Conservation (phyloP, 345 rosid genomes). For the Brassica cretica region DNA sequence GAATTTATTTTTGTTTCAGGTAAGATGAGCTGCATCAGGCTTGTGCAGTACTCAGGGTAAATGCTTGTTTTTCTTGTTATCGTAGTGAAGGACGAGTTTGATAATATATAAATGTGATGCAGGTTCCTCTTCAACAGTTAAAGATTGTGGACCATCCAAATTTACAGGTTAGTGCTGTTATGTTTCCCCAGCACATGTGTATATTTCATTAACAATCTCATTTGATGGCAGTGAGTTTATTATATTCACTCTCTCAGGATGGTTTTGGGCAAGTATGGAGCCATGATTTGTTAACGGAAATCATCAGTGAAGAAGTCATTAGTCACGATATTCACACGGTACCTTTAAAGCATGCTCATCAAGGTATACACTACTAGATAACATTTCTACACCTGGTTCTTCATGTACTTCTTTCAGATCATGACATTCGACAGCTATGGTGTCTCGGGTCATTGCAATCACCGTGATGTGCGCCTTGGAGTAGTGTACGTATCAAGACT, state of each 20-base stretch:
- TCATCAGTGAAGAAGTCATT: conserved; percentile 62
- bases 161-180: conserved; percentile 55
- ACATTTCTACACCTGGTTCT: conserved; percentile 3
- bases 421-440: conserved; percentile 77
- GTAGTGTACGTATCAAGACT: conserved; percentile 48
- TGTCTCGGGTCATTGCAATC: conserved; percentile 87
- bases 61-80: neutral
- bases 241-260: conserved; percentile 54
- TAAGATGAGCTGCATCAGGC: conserved; percentile 63
- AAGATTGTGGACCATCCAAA: conserved; percentile 65
- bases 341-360: conserved; percentile 17
- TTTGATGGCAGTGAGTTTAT: neutral
- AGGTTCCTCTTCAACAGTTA: conserved; percentile 67
- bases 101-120: conserved; percentile 10
- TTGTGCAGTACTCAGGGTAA: conserved; percentile 71
- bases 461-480: conserved; percentile 66
- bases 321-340: conserved; percentile 54
- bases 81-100: neutral
- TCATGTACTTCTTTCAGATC: conserved; percentile 47
- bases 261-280: conserved; percentile 78
- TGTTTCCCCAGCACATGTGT: neutral
- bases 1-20: conserved; percentile 44
- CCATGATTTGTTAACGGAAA: conserved; percentile 54
- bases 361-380: neutral
- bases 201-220: conserved; percentile 4